Percentiles rank a stretch among this genome's conserved stretches.
Conservation (phyloP, 2,329 filamentous ascomycete genomes). For the Westerdykella aurantiaca region DNA sequence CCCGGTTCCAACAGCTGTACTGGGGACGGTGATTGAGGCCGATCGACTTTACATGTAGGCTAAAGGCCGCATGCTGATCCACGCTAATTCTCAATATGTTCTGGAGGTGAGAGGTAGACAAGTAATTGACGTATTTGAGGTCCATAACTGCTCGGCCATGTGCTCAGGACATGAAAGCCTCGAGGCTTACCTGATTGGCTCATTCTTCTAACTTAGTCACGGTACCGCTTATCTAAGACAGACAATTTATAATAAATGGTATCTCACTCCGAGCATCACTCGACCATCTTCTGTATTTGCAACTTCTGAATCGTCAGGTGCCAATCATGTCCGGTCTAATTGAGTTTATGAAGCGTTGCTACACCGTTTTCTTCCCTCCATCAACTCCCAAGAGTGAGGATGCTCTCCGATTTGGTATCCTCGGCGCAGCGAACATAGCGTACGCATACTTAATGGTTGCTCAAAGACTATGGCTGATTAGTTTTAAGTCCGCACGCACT, state of each 20-base stretch:
- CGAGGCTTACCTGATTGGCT: no score
- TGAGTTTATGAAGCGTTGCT: conserved; percentile 1
- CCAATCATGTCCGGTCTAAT: not conserved
- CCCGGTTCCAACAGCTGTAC: conserved; percentile 7
- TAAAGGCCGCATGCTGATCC: not conserved
- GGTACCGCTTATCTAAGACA: no score
- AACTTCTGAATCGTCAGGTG: not conserved
- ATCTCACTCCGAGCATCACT: no score
- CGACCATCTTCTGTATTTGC: no score
- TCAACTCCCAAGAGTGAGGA: conserved; percentile 10
- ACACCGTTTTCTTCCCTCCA: conserved; percentile 1
- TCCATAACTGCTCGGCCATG: no score
- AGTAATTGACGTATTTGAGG: no score
- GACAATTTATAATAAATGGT: no score
- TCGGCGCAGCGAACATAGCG: conserved; percentile 34
- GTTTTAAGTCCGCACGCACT: conserved; percentile 37
- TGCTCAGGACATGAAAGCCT: no score
- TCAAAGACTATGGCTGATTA: not conserved
- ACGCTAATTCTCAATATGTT: no score
- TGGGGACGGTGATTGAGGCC: conserved; percentile 24
- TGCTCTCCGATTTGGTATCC: conserved; percentile 30
- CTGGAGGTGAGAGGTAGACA: no score
- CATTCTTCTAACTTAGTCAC: no score
- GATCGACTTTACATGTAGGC: conserved; percentile 23
- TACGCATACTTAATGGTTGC: conserved; percentile 7